These are phyloP conservation scores for Cladosporium phlei DNA, from an alignment of 2,329 filamentous ascomycete genomes.

Conservation along the genomic window DNA sequence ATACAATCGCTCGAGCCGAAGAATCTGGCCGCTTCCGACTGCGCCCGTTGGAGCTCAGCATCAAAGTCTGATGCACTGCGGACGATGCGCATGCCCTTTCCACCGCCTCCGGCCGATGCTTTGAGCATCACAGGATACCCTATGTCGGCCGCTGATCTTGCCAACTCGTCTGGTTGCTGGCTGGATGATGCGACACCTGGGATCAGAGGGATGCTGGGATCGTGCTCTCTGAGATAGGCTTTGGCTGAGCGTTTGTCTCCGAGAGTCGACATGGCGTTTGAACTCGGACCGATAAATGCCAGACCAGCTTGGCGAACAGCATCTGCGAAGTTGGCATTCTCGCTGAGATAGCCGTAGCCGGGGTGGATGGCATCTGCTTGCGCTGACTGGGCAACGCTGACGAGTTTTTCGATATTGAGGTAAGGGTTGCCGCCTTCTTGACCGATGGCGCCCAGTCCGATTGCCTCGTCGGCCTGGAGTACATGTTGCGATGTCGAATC, in stretches of 20 bases:
- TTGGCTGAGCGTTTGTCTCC: constrained; percentile 32
- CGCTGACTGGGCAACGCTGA: constrained; percentile 23
- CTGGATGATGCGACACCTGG: not conserved
- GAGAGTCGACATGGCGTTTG: constrained; percentile 29
- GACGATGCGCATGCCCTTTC: constrained; percentile 41
- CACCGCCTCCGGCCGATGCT: constrained; percentile 46
- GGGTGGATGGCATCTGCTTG: constrained; percentile 31
- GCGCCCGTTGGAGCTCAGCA: constrained; percentile 25
- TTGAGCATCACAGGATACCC: constrained; percentile 44
- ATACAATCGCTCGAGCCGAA: constrained; percentile 22
- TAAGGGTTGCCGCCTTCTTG: constrained; percentile 17
- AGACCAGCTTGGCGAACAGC: constrained; percentile 26
- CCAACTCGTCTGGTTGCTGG: constrained; percentile 22
- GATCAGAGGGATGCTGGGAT: constrained; percentile 25
- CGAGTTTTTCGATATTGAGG: constrained; percentile 29
- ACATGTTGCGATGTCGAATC: constrained; percentile 30
- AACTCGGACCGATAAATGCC: constrained; percentile 33
- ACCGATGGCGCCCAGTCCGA: constrained; percentile 18
- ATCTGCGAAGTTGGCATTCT: constrained; percentile 33
- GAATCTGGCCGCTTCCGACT: constrained; percentile 32
- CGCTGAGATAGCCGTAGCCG: constrained; percentile 35
- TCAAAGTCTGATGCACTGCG: constrained; percentile 29
- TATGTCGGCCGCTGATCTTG: constrained; percentile 23
- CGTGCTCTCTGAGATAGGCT: constrained; percentile 24
- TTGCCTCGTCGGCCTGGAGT: constrained; percentile 31